Conservation (phyloP, 2,329 filamentous ascomycete species). For the Chaetothyriales sp. region DNA sequence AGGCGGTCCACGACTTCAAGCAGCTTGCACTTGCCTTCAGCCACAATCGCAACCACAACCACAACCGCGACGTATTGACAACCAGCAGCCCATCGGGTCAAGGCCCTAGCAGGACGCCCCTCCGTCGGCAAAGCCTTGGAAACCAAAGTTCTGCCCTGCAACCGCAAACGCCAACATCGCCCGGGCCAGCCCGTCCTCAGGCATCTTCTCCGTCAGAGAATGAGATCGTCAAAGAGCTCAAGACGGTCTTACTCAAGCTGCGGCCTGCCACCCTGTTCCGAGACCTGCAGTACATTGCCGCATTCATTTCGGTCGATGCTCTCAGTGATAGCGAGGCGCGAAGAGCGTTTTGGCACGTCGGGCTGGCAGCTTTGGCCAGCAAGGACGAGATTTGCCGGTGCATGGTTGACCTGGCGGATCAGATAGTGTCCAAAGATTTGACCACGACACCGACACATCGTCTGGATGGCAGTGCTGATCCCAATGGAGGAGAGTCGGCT, state of each 20-base stretch:
- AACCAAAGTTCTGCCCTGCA: conserved; percentile 16
- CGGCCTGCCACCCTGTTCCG: conserved; percentile 70
- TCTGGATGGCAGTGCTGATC: not conserved
- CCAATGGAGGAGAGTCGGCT: conserved; percentile 38
- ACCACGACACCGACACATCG: not conserved
- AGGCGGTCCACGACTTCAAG: conserved; percentile 67
- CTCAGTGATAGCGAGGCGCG: conserved; percentile 44
- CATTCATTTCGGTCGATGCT: conserved; percentile 42
- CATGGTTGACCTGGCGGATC: conserved; percentile 62
- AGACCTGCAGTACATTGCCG: conserved; percentile 57
- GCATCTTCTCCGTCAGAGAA: conserved; percentile 1
- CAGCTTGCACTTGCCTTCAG: conserved; percentile 53
- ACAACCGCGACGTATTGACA: not conserved
- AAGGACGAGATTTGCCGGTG: conserved; percentile 78
- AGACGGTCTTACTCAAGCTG: conserved; percentile 51
- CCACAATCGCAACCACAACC: not conserved
- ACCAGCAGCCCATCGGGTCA: not conserved
- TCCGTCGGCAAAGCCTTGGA: conserved; percentile 13
- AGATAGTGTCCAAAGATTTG: conserved; percentile 44
- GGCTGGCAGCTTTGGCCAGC: conserved; percentile 69
- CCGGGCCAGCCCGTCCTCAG: not conserved
- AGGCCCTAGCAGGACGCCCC: too few species aligned
- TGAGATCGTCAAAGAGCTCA: conserved; percentile 42
- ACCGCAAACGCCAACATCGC: conserved; percentile 12
- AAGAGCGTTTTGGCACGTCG: conserved; percentile 82